phyloP scores from a whole-genome alignment of 2,329 filamentous ascomycete species.

The Lachnum nothofagi region DNA sequence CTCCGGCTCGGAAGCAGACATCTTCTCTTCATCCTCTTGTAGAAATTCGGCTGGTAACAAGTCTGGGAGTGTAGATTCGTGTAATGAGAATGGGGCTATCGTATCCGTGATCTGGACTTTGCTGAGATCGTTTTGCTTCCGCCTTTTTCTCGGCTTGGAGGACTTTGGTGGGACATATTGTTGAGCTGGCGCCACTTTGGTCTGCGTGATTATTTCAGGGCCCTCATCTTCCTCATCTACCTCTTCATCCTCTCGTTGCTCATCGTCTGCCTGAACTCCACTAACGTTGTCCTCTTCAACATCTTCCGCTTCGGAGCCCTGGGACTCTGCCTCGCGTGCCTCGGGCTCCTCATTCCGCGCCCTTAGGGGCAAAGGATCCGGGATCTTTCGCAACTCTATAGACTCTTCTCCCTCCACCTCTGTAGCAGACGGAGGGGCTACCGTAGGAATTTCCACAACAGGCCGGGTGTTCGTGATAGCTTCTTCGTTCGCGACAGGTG shows the following conservation, averaged over 20 bases:
- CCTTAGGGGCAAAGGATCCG: not conserved
- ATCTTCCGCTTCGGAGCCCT: slow-evolving; percentile 1
- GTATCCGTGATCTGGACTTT: not conserved
- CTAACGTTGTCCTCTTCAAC: slow-evolving; percentile 10
- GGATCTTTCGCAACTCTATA: not conserved
- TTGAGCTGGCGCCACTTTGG: not conserved
- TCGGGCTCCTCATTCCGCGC: not conserved
- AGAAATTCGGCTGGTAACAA: slow-evolving; percentile 30
- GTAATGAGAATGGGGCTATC: not conserved
- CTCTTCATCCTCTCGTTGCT: not conserved
- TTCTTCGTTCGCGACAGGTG: slow-evolving; percentile 21
- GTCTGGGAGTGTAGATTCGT: slow-evolving; percentile 21
- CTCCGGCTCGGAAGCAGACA: not conserved
- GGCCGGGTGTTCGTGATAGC: slow-evolving; percentile 11
- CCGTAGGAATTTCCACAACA: slow-evolving; percentile 26
- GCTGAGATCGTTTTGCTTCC: not conserved
- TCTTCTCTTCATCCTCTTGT: slow-evolving; percentile 25
- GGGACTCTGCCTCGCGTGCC: not conserved
- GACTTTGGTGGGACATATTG: not conserved
- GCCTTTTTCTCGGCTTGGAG: not conserved
- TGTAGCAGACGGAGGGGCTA: not conserved
- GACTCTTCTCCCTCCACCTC: not conserved
- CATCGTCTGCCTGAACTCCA: too few relatives aligned
- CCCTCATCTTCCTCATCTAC: not conserved
- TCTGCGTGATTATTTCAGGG: not conserved